phyloP scores from a whole-genome alignment of 2,329 filamentous ascomycete species.

The Sarocladium oryzae region DNA sequence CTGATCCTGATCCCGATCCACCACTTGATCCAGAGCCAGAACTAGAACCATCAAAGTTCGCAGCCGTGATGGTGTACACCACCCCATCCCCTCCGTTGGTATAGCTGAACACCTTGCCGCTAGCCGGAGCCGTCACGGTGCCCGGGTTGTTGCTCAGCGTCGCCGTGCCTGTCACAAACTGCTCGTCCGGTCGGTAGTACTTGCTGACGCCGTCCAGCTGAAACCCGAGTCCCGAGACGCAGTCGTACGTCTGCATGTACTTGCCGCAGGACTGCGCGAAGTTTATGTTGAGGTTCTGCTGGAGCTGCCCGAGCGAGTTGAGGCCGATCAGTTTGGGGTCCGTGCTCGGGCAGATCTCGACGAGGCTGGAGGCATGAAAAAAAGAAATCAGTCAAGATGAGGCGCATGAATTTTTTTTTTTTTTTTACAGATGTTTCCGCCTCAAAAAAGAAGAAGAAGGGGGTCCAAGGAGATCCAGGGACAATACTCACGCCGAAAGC shows the following conservation, averaged over 20 bases:
- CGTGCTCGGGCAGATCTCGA: constrained; percentile 26
- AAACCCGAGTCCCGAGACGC: constrained; percentile 17
- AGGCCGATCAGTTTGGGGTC: constrained; percentile 18
- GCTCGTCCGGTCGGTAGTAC: constrained; percentile 16
- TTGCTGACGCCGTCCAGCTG: constrained; percentile 14
- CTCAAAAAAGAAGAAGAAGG: not conserved
- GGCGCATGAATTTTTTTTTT: too few species aligned
- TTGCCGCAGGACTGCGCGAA: not conserved
- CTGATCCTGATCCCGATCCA: constrained; percentile 9
- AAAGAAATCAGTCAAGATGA: too few species aligned
- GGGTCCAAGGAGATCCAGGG: not conserved
- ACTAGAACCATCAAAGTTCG: constrained; percentile 16
- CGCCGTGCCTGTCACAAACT: constrained; percentile 23
- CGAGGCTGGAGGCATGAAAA: constrained; percentile 16
- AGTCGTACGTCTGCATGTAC: constrained; percentile 18
- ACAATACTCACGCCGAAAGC: constrained; percentile 24
- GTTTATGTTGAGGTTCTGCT: constrained; percentile 12
- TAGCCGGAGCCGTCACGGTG: constrained; percentile 26
- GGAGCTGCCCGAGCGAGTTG: constrained; percentile 12
- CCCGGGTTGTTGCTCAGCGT: constrained; percentile 23
- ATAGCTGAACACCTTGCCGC: constrained; percentile 27
- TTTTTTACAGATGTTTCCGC: too few species aligned
- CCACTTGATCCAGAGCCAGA: constrained; percentile 25
- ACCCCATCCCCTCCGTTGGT: constrained; percentile 21
- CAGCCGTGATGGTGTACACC: constrained; percentile 29